These are phyloP conservation scores for Leccinum proliferum DNA, from an alignment of 1,284 basidiomycete species.

Conservation along the genomic window DNA sequence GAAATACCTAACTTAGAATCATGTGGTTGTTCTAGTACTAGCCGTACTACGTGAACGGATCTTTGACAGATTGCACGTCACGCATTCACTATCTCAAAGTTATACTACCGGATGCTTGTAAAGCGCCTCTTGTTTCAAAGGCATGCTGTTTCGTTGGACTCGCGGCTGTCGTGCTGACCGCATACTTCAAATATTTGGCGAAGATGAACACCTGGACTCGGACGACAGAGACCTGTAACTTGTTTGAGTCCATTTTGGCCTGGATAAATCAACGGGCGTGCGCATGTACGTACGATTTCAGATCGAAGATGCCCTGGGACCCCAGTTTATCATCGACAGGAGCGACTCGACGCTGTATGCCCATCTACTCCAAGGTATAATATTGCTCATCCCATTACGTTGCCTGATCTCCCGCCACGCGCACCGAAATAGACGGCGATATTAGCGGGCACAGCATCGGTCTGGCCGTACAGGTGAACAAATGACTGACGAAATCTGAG, in stretches of 20 bases:
- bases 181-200: constrained; percentile 56
- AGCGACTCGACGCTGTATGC: constrained; percentile 98
- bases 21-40: constrained; percentile 37
- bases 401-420: background rate
- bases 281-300: constrained; percentile 94
- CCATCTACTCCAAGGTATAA: constrained; percentile 76
- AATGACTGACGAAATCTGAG: constrained; percentile 93
- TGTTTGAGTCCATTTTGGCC: constrained; percentile 86
- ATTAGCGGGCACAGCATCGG: constrained; percentile 81
- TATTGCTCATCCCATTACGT: constrained; percentile 13
- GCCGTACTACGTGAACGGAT: constrained; percentile 71
- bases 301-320: constrained; percentile 97
- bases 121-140: constrained; percentile 93
- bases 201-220: constrained; percentile 94
- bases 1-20: constrained; percentile 58
- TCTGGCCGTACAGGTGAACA: constrained; percentile 85
- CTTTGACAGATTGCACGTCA: constrained; percentile 75
- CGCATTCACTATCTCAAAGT: constrained; percentile 97
- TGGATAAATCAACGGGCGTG: constrained; percentile 99
- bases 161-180: background rate
- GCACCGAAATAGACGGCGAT: constrained; percentile 44
- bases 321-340: constrained; percentile 96
- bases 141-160: constrained; percentile 49
- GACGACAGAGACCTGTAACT: constrained; percentile 84
- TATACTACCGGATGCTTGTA: constrained; percentile 90